Conservation (phyloP, 2,329 filamentous ascomycete species). For the Hirsutella thompsonii region DNA sequence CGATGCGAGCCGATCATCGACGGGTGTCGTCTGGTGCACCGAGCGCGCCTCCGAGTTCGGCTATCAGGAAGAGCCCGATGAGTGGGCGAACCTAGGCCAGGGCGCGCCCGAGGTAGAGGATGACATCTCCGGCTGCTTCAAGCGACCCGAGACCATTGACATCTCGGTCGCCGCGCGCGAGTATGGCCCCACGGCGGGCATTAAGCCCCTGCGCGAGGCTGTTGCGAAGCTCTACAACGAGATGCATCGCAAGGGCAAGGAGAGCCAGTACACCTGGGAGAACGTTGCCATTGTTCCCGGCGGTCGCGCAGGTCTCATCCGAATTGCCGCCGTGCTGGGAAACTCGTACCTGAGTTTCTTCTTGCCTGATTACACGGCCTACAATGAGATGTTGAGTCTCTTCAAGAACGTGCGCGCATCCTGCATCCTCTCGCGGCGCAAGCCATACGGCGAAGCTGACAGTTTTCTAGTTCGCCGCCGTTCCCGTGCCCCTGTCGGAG, state of each 20-base stretch:
- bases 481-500: conserved; percentile 72
- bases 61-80: conserved; percentile 66
- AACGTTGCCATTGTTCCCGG: conserved; percentile 95
- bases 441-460: neutral
- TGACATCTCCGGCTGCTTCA: conserved; percentile 81
- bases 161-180: conserved; percentile 69
- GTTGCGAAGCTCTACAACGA: conserved; percentile 89
- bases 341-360: conserved; percentile 92
- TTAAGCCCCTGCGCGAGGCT: conserved; percentile 77
- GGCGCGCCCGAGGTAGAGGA: conserved; percentile 90
- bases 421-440: neutral
- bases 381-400: conserved; percentile 92
- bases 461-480: conserved; percentile 58
- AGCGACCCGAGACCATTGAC: conserved; percentile 65
- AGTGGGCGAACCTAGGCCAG: conserved; percentile 90
- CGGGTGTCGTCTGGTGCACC: conserved; percentile 88
- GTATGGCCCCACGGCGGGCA: conserved; percentile 89
- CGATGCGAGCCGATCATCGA: conserved; percentile 76
- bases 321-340: conserved; percentile 86
- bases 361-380: conserved; percentile 89
- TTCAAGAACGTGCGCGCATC: conserved; percentile 63
- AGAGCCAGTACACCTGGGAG: conserved; percentile 89
- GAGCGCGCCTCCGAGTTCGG: conserved; percentile 83
- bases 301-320: conserved; percentile 81
- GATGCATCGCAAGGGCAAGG: conserved; percentile 77